Evolutionary conservation across 208 protist genomes (phyloP), one percentile per base, ranked within the genome.

Genomic region (Angomonas deanei): DNA sequence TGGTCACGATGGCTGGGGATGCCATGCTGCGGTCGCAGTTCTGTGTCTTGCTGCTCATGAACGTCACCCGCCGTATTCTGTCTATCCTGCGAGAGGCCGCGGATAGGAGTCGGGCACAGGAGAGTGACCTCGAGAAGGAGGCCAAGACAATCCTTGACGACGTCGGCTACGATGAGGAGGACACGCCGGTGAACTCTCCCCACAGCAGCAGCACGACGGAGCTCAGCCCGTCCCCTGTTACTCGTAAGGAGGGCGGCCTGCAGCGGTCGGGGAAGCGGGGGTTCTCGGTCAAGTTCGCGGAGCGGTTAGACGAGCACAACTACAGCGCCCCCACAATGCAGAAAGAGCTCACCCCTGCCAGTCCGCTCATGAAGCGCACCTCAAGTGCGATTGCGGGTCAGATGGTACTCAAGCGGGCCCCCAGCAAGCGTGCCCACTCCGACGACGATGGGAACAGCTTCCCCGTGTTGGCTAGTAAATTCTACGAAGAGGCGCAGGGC

Each of bases 11-110:
- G 64, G 76, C 76, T 19, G 79, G 82, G 3, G 80, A 86, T 27
- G 66, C 70, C 10, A 56, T 91, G 23, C 61, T 91, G 26, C 88
- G 84, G 1, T 71, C 84, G 15, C 84, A 88, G 70, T 88, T 91
- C 57, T 60, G 64, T 31, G 84, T 76, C 49, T 72, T 94, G 17
- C 73, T 94, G 52, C 76, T 94, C 4, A 90, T 80, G 70, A 94
- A 94, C 61, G 82, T 92, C n/a, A 88, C 83, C 11, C 84, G 88
- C 0, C 79, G 88, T 15, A 78, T 94, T n/a, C 63, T 94, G 13
- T 82, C 84, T 1, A 87, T 91, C 27, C 67, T 94, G 47, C 84
- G 85, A 24, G 73, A 81, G 62, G 74, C 75, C 33, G 84, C 88
- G 5, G 72, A 71, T 26, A 70, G 68, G 28, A 83, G 63, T 54